These are phyloP conservation scores for Pilaira anomala DNA, from an alignment of 192 early-diverging fungal genomes.

Conservation along the genomic window DNA sequence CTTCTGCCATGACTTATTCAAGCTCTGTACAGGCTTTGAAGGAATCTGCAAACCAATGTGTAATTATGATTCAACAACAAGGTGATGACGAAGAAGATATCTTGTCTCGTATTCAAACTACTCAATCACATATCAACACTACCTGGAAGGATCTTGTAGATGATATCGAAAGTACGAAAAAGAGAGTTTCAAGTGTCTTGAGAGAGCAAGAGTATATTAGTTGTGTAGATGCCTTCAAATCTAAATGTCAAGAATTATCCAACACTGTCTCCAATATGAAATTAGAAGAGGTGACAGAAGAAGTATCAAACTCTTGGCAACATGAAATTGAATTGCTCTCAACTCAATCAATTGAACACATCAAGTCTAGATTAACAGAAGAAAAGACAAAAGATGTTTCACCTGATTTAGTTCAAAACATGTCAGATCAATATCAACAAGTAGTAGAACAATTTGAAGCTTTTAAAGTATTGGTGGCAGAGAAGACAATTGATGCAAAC, in stretches of 20 bases:
- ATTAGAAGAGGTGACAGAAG: background rate
- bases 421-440: background rate
- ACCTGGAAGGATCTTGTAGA: constrained; percentile 16
- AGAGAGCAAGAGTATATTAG: constrained; percentile 1
- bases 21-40: constrained; percentile 18
- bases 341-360: background rate
- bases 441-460: background rate
- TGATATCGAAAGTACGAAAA: background rate
- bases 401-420: background rate
- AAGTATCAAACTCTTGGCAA: background rate
- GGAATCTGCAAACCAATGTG: constrained; percentile 4
- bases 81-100: constrained; percentile 9
- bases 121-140: constrained; percentile 14
- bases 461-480: background rate
- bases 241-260: background rate
- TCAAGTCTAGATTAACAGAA: constrained; percentile 3
- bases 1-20: constrained; percentile 13
- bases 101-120: constrained; percentile 2
- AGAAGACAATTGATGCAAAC: background rate
- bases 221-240: background rate
- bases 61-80: constrained; percentile 14
- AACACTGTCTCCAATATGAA: background rate
- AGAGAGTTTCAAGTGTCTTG: background rate
- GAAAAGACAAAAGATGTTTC: background rate
- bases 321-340: background rate